Evolutionary conservation across 306 rosid genomes (phyloP), one percentile per base, ranked within the genome.

Genomic region (Prunus kanzakura): DNA sequence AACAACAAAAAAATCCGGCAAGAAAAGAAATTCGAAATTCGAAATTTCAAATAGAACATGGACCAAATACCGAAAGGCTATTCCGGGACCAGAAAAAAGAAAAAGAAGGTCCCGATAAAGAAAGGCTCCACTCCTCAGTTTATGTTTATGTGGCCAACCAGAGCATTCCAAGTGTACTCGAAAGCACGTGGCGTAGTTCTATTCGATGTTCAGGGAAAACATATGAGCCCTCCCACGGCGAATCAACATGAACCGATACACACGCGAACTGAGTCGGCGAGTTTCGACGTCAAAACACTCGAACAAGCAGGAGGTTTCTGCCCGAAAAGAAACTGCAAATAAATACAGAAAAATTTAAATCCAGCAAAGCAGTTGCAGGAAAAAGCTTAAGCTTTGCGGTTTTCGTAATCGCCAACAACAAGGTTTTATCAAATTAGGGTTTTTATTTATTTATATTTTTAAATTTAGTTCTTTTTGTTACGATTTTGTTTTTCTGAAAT

Each of bases 361-460:
- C 18, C 8, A 23, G 11, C 62, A 14, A 61, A 61, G 66, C 66
- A 13, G 66, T 27, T 27, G n/a, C 66, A 1, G 66, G 38, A 27
- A 61, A 61, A 23, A 61, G 41, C 66, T 61, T 15, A 1, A 3
- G 66, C 35, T 14, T 27, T 61, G 32, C 4, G 82, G 81, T 78
- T 82, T 85, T 75, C 19, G 13, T 61, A 52, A 67, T 55, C 69
- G 19, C 49, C 66, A 18, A 62, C 49, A 18, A 71, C 47, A 22
- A 10, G 77, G n/a, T 71, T 66, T 19, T 22, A 25, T 51, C 49
- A 16, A 71, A 56, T 65, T 82, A 81, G 78, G 81, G 75, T 79
- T 67, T 57, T 23, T 27, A 27, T 27, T 51, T 9, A 51, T 6
- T 51, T 51, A 57, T 0, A 14, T 41, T 43, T 52, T 45, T 27